Base-by-base conservation (phyloP, 768 basidiomycete genomes). In the Asterophora parasitica region DNA sequence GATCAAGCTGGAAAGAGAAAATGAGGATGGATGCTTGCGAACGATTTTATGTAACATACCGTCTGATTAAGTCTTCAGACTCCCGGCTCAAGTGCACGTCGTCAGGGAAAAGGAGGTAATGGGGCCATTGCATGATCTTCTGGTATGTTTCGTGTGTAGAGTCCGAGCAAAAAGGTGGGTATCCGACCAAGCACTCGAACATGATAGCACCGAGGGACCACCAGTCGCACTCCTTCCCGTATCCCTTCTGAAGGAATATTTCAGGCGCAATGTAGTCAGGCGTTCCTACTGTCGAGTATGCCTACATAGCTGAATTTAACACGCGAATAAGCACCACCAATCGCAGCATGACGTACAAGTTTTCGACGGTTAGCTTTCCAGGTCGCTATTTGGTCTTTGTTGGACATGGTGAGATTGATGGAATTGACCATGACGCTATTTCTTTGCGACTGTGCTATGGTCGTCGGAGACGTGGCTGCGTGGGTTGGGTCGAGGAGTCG, bases 331-430 rank as follows among this genome's bases (percentile, higher is more conserved):
- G 28, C 45, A 30, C 27, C n/a, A 33, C 11, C 7, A 16, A 19
- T 30, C 26, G 10, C 12, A 19, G 13, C 2, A 27, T 16, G 8
- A 64, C 77, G 47, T 60, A 92, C 92, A 52, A 99, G 74, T 68
- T 97, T 98, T 58, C 96, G 77, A 41, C 96, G 79, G 66, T 98
- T 99, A 10, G 94, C 95, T 66, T 97, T 98, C 96, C 95, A 99
- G 0, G 96, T 98, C 30, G 92, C 92, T 52, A 98, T 97, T 60
- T 87, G 82, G 60, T 92, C 88, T 64, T 91, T 94, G 61, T 79
- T 89, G 28, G 88, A 82, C 82, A 98, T 95, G 0, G 95, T 97
- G 49, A 98, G 67, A 60, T 98, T 91, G 60, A 98, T 99, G 9
- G 93, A 85, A 64, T 97, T 96, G 57, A 98, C 91, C 85, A 89